A percentile compares a stretch with the other conserved stretches of the same genome.
Conservation (phyloP, 164 flowering plant species). For the Vitis cinerea region DNA sequence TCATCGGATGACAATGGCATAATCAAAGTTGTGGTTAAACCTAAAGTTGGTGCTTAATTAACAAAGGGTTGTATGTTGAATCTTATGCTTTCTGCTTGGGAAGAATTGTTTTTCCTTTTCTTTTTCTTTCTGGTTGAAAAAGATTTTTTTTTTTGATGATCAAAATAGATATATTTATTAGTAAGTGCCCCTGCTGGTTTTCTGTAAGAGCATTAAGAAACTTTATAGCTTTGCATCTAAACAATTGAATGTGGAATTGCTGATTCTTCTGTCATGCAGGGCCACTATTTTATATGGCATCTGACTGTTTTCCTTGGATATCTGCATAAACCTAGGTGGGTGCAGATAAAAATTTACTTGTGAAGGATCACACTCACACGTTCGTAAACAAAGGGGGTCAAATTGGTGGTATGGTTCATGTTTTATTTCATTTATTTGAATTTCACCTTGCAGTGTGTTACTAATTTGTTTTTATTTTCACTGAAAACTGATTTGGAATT, state of each 20-base stretch:
- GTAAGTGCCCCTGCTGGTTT: too few species aligned
- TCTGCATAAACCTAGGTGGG: constrained; percentile 62
- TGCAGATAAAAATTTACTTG: constrained; percentile 88
- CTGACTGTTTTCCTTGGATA: constrained; percentile 14
- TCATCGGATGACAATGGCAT: too few species aligned
- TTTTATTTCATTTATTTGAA: constrained; percentile 7
- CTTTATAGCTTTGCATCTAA: too few species aligned
- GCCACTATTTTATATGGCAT: constrained; percentile 1
- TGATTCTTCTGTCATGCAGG: neutral
- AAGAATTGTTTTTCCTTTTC: too few species aligned
- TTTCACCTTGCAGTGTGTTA: neutral
- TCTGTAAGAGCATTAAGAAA: too few species aligned
- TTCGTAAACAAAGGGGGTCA: constrained; percentile 88
- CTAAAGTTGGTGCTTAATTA: too few species aligned
- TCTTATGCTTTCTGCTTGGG: too few species aligned
- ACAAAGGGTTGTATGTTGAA: too few species aligned
- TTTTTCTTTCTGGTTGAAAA: too few species aligned
- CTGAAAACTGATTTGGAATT: neutral
- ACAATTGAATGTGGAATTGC: neutral
- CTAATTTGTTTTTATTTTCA: neutral
- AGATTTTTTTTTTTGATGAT: too few species aligned
- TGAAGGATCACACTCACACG: constrained; percentile 98
- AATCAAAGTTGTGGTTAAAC: too few species aligned
- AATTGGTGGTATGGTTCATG: constrained; percentile 67
- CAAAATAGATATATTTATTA: too few species aligned